Percentiles rank a stretch among this genome's conserved stretches.
These are phyloP conservation scores for Austroboletus eburneus DNA, from an alignment of 768 basidiomycete species.

Conservation along the genomic window DNA sequence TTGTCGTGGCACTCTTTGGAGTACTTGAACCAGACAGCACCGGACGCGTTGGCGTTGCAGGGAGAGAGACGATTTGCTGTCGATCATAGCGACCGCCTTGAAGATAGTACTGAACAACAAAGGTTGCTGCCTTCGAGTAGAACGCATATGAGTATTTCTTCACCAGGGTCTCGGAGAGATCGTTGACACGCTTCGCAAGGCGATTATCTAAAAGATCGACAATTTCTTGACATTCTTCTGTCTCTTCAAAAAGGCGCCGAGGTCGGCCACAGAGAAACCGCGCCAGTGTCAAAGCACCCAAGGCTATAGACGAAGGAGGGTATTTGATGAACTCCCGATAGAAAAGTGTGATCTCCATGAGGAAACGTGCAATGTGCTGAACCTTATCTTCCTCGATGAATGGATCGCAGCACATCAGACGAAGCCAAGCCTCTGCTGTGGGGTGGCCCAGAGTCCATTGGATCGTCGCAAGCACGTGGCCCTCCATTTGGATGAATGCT, in stretches of 20 bases:
- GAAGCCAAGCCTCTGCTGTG: slow-evolving; percentile 96
- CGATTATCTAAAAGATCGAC: slow-evolving; percentile 83
- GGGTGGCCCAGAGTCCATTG: slow-evolving; percentile 97
- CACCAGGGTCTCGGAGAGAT: slow-evolving; percentile 91
- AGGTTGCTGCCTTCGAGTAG: slow-evolving; percentile 93
- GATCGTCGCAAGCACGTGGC: slow-evolving; percentile 93
- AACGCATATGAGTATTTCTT: slow-evolving; percentile 98
- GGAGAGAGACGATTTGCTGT: slow-evolving; percentile 45
- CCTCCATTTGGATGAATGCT: slow-evolving; percentile 99
- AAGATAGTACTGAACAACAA: slow-evolving; percentile 92
- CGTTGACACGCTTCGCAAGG: slow-evolving; percentile 83
- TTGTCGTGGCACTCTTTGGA: slow-evolving; percentile 70
- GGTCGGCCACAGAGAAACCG: slow-evolving; percentile 82
- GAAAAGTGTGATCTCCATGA: slow-evolving; percentile 99
- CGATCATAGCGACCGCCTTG: slow-evolving; percentile 73
- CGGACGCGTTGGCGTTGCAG: slow-evolving; percentile 54
- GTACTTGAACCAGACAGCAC: slow-evolving; percentile 56
- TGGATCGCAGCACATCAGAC: slow-evolving; percentile 73
- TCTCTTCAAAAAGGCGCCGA: slow-evolving; percentile 79
- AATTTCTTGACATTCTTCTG: slow-evolving; percentile 77
- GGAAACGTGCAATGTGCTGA: slow-evolving; percentile 92
- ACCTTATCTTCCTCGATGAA: slow-evolving; percentile 82
- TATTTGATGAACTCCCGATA: slow-evolving; percentile 92
- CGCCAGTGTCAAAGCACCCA: slow-evolving; percentile 86
- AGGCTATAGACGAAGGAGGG: slow-evolving; percentile 80